Evolutionary conservation across 352 stramenopile species (phyloP).

Genomic region (Pythium periplocum): DNA sequence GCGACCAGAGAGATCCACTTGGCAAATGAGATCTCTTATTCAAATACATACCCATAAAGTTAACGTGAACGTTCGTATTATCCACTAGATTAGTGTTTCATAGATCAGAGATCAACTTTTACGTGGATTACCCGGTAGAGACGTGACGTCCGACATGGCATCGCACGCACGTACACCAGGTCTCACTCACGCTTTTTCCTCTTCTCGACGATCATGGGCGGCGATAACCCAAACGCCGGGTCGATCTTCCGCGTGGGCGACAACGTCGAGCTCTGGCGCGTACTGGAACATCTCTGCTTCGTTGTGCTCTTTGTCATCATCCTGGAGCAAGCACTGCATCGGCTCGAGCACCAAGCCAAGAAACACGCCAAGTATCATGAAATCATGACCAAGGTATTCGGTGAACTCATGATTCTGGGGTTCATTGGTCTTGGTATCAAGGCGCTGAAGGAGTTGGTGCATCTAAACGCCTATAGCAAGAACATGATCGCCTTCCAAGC

Average conservation of each 20-base stretch:
- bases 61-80: too few relatives aligned
- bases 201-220: neutral
- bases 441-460: constrained; percentile 19
- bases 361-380: constrained; percentile 57
- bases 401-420: constrained; percentile 21
- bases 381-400: constrained; percentile 52
- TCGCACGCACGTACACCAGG: too few relatives aligned
- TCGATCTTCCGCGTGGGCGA: constrained; percentile 53
- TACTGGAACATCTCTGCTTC: constrained; percentile 43
- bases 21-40: too few relatives aligned
- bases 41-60: too few relatives aligned
- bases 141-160: too few relatives aligned
- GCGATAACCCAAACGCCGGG: neutral
- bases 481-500: constrained; percentile 25
- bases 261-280: constrained; percentile 48
- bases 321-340: constrained; percentile 45
- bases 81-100: too few relatives aligned
- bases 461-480: constrained; percentile 9
- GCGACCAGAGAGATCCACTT: too few relatives aligned
- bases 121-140: too few relatives aligned
- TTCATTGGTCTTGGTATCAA: constrained; percentile 31
- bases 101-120: too few relatives aligned
- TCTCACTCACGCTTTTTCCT: too few relatives aligned
- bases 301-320: constrained; percentile 42
- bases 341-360: constrained; percentile 38